Evolutionary conservation across 1,139 yeast genomes (phyloP), one percentile per base, ranked within the genome.

Genomic region (Sugiyamaella sp.): DNA sequence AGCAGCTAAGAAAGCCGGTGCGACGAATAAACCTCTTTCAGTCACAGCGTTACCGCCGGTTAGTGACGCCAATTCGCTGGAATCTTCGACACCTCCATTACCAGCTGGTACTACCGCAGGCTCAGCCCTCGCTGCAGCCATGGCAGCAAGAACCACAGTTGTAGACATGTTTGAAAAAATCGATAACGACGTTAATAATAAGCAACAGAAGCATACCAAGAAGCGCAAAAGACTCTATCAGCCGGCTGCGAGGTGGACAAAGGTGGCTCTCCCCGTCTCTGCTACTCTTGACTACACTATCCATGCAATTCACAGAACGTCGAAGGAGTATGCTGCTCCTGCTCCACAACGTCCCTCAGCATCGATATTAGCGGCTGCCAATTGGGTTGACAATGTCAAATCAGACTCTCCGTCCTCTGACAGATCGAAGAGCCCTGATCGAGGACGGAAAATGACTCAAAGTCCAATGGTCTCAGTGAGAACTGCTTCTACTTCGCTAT

Each of bases 91-190:
- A 20, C 47, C 29, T n/a, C 37, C 46, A 17, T 35, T 24, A 14
- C 51, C 51, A 25, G 45, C 40, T 8, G 46, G 39, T 12, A 32
- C 44, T 12, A 32, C 33, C 9, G 41, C 44, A 20, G 51, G 49
- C 21, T 56, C 60, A n/a, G 64, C 64, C 1, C 54, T 58, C 25
- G 64, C 64, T 12, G 64, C 64, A 24, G 64, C 64, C 1, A 47
- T 59, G 40, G 63, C 63, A 2, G 64, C 64, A 1, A 53, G 59
- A 35, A 42, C 57, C 16, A 59, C 59, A 32, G 64, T 56, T 12
- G 63, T 57, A 16, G 58, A 57, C 46, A 54, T 60, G 14, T 56
- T 61, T 22, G 64, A 56, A 6, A 57, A 53, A 35, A 58, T 61
- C 37, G 56, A 59, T 41, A 55, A 46, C 38, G 44, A 56, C 21